Conservation (phyloP, 2,329 filamentous ascomycete species). For the Cladophialophora chaetospira region DNA sequence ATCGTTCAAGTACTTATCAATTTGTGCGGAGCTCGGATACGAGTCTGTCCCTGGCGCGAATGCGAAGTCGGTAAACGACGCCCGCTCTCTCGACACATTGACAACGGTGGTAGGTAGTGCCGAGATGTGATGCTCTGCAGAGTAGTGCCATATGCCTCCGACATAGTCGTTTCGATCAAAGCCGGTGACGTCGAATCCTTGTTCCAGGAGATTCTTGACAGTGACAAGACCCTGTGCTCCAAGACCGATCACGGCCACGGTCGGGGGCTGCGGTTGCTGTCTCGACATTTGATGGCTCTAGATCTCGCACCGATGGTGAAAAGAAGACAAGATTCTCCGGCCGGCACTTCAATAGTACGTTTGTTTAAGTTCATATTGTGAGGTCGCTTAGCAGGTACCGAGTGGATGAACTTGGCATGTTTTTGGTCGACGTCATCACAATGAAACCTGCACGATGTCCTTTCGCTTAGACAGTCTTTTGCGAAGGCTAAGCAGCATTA, state of each 20-base stretch:
- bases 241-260: not conserved
- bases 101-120: conserved; percentile 20
- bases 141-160: conserved; percentile 51
- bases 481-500: too few species aligned
- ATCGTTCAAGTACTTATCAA: conserved; percentile 27
- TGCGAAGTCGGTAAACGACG: conserved; percentile 29
- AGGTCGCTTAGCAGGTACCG: too few species aligned
- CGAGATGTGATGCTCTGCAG: conserved; percentile 34
- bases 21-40: conserved; percentile 16
- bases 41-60: conserved; percentile 21
- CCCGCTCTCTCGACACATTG: conserved; percentile 22
- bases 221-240: conserved; percentile 42
- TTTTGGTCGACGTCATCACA: too few species aligned
- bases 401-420: too few species aligned
- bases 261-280: conserved; percentile 1
- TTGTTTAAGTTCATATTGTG: too few species aligned
- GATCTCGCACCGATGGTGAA: too few species aligned
- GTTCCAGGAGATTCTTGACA: conserved; percentile 48
- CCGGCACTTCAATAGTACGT: too few species aligned
- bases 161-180: conserved; percentile 47
- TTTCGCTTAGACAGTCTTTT: too few species aligned
- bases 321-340: too few species aligned
- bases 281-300: too few species aligned
- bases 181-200: conserved; percentile 48
- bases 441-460: too few species aligned